Evolutionary conservation across 1,284 basidiomycete species (phyloP), one percentile per base, ranked within the genome.

Genomic region (Moesziomyces antarcticus): DNA sequence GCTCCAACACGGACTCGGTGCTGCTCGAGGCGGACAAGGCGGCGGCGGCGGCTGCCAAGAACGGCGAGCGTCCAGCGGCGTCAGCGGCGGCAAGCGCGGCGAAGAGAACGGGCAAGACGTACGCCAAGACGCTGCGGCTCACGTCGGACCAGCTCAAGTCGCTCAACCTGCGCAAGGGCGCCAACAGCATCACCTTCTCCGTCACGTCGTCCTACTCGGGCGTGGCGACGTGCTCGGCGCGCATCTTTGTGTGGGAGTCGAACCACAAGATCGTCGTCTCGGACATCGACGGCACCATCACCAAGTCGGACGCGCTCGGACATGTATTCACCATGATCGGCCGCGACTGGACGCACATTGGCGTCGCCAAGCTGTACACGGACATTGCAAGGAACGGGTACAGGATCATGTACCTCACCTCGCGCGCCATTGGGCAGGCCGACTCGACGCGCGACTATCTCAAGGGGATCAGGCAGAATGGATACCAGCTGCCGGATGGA

Each of bases 241-340:
- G 94, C 5, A 93, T 99, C 75, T 99, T 99, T 78, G 87, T 99
- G 18, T 99, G 95, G 96, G 93, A 98, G 68, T 89, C 90, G 27
- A 91, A 89, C 10, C 93, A 97, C 84, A 89, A 89, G 25, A 90
- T 99, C 22, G 92, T 99, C 35, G 91, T 99, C 45, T 98, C 95
- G 37, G 97, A 99, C 83, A 99, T 99, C 70, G 97, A 99, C 82
- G 97, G 97, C 2, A 99, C 97, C 0, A 99, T 99, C 83, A 99
- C 97, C 37, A 76, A 74, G 84, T 98, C 95, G 1, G 97, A 99
- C 85, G 97, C 94, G 1, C 87, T 99, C 3, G 97, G 97, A 0
- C 97, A 99, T 83, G 91, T 99, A 51, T 97, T 97, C 83, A 96
- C 95, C 5, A 95, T 98, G 89, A 97, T 99, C 75, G 97, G 97